These are phyloP conservation scores for Salix brachista DNA, from an alignment of 345 rosid genomes.

Conservation along the genomic window DNA sequence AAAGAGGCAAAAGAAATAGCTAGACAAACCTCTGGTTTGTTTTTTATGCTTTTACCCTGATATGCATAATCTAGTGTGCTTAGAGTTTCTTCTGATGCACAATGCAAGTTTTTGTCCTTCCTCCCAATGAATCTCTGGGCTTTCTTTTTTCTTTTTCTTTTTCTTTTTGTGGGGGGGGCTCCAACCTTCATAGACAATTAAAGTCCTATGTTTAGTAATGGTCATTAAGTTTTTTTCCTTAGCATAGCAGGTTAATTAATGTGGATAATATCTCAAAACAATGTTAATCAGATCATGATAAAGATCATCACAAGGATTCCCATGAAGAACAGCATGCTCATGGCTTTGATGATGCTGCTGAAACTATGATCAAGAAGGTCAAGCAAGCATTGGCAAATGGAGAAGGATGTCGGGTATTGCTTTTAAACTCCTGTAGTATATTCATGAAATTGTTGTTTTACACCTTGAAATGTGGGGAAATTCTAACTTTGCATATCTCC, in stretches of 20 bases:
- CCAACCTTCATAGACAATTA: too few species aligned
- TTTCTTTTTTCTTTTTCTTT: too few species aligned
- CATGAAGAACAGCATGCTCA: slow-evolving; percentile 40
- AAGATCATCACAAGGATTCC: slow-evolving; percentile 60
- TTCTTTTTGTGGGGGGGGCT: too few species aligned
- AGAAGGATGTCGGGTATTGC: slow-evolving; percentile 95
- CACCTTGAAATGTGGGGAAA: not conserved
- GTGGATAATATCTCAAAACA: not conserved
- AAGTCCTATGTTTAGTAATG: not conserved
- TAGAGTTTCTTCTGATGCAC: slow-evolving; percentile 85
- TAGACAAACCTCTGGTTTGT: slow-evolving; percentile 80
- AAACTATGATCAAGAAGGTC: slow-evolving; percentile 82
- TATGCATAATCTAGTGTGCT: slow-evolving; percentile 92
- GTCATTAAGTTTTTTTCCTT: not conserved
- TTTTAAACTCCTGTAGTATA: not conserved
- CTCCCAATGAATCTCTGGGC: slow-evolving; percentile 78
- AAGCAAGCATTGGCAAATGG: slow-evolving; percentile 77
- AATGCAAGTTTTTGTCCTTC: slow-evolving; percentile 94
- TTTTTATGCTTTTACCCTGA: slow-evolving; percentile 89
- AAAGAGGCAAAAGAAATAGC: slow-evolving; percentile 5
- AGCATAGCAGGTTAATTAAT: not conserved
- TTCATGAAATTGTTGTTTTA: not conserved
- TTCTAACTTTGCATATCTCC: slow-evolving; percentile 17
- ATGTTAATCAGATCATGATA: slow-evolving; percentile 47
- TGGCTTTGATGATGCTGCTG: slow-evolving; percentile 77